Evolutionary conservation across 768 basidiomycete species (phyloP).

Genomic region (Strobilomyces dryophilus): DNA sequence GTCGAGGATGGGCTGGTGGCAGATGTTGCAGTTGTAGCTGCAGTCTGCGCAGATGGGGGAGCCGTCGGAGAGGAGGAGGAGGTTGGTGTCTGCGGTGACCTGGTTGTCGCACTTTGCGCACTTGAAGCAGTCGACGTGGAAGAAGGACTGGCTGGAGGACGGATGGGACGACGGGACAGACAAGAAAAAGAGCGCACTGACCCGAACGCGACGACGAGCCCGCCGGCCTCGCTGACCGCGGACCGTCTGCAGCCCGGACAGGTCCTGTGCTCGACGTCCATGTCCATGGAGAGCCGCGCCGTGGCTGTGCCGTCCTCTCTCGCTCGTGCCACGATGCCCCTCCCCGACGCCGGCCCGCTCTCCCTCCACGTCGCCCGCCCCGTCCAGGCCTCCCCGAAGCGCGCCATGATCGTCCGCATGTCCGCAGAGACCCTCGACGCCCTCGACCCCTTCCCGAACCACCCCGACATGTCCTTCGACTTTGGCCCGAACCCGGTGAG

Average conservation of each 20-base stretch:
- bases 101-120: constrained; percentile 93
- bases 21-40: constrained; percentile 94
- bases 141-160: constrained; percentile 74
- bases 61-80: constrained; percentile 94
- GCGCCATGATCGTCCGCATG: constrained; percentile 74
- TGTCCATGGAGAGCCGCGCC: not conserved
- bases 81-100: constrained; percentile 94
- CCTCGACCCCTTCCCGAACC: constrained; percentile 45
- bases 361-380: constrained; percentile 56
- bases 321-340: constrained; percentile 53
- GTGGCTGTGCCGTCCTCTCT: not conserved
- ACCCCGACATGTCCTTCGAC: constrained; percentile 52
- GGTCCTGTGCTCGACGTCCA: constrained; percentile 46
- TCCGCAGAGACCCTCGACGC: constrained; percentile 69
- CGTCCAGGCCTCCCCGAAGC: constrained; percentile 57
- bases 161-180: not conserved
- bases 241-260: constrained; percentile 84
- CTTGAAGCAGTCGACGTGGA: constrained; percentile 93
- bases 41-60: constrained; percentile 94
- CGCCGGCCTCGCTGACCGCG: constrained; percentile 76
- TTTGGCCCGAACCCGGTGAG: constrained; percentile 61
- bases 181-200: constrained; percentile 38
- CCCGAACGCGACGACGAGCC: constrained; percentile 95
- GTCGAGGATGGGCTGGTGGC: constrained; percentile 90
- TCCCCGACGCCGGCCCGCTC: constrained; percentile 51